Percentiles rank a stretch among this genome's conserved stretches.
phyloP scores from a whole-genome alignment of 345 rosid genomes.

The Conringia planisiliqua region DNA sequence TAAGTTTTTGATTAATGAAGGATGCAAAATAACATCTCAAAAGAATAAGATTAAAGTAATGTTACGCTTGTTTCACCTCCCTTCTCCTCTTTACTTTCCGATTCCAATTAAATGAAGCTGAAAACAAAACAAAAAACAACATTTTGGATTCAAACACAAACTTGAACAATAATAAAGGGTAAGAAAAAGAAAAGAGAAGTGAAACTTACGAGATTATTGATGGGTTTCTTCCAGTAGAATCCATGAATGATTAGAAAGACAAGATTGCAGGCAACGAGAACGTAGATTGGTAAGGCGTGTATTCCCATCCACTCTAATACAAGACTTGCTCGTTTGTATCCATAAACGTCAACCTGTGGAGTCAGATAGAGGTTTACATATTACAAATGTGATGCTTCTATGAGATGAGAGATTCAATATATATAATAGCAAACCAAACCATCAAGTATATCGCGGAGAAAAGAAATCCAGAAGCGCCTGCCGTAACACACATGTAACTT shows the following conservation, averaged over 20 bases:
- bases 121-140: not conserved
- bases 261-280: conserved; percentile 66
- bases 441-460: conserved; percentile 57
- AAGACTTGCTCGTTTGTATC: conserved; percentile 42
- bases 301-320: conserved; percentile 84
- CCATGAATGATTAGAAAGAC: conserved; percentile 65
- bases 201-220: conserved; percentile 62
- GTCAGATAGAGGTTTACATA: not conserved
- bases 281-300: conserved; percentile 63
- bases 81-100: conserved; percentile 18
- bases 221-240: conserved; percentile 69
- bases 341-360: conserved; percentile 59
- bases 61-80: not conserved
- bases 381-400: not conserved
- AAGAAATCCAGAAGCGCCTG: conserved; percentile 72
- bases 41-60: not conserved
- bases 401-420: not conserved
- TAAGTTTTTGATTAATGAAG: not conserved
- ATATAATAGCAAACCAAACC: conserved; percentile 39
- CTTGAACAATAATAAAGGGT: not conserved
- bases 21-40: not conserved
- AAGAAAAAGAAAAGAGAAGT: not conserved
- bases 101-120: conserved; percentile 31
- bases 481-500: conserved; percentile 75
- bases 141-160: not conserved